Evolutionary conservation across 345 rosid species (phyloP), one percentile per base, ranked within the genome.

Genomic region (Heritiera fomes): DNA sequence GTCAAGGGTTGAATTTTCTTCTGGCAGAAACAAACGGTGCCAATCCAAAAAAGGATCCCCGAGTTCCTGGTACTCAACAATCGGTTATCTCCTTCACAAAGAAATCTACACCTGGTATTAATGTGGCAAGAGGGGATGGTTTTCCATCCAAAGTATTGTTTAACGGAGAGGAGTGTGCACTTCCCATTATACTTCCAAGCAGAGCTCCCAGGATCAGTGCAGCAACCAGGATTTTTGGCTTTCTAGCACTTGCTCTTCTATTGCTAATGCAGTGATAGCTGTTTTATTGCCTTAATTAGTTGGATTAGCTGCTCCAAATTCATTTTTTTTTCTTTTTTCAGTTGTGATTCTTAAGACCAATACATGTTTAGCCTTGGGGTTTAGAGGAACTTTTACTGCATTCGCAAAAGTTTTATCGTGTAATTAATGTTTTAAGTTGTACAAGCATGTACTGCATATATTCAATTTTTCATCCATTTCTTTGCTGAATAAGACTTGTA

Each of bases 101-200:
- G 90, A 96, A 91, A 80, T 80, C 58, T 41, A 90, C 90, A 45
- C 94, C 98, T 1, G 90, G 89, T 73, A 85, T 96, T 61, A 87
- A 90, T 15, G 87, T 96, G 53, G 87, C 87, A 15, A 81, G 72
- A 1, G 94, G 99, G 46, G 98, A 96, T 79, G 97, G 98, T 34
- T 96, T 90, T 80, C 99, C 99, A 0, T 81, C 87, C n/a, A 94
- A 91, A 82, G 97, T 96, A 8, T 94, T 87, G 88, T 96, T 96
- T 83, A 96, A 96, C 2, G 99, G 99, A 7, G 98, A 96, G 53
- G 97, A 94, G 72, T 96, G 99, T 59, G 84, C 97, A 0, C 92
- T 96, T 75, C 99, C 99, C 63, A 64, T 86, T 0, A 13, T 82
- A 55, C 84, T 78, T 53, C 99, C 99, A 45, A 90, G 85, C 78